Evolutionary conservation across 1,284 basidiomycete genomes (phyloP).

Genomic region (Schizophyllum amplum): DNA sequence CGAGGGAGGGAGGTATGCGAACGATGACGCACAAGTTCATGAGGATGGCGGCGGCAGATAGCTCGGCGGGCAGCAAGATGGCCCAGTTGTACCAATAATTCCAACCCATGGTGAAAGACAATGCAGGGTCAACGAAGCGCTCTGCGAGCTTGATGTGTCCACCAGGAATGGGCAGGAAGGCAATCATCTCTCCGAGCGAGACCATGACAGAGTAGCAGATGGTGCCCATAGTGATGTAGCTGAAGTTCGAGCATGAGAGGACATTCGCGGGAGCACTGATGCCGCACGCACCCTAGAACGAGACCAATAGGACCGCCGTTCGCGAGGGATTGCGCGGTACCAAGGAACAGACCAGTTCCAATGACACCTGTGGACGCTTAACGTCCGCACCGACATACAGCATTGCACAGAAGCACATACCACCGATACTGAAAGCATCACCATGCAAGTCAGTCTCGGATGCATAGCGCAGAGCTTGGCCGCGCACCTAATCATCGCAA

Average conservation of each 20-base stretch:
- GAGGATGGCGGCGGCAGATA: constrained; percentile 72
- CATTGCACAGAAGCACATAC: neutral
- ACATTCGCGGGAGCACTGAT: neutral
- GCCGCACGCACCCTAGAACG: neutral
- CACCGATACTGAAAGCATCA: neutral
- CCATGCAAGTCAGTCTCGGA: neutral
- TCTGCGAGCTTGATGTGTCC: constrained; percentile 77
- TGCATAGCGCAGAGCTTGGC: neutral
- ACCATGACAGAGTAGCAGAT: constrained; percentile 60
- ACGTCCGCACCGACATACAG: neutral
- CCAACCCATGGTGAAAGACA: constrained; percentile 81
- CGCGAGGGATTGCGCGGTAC: constrained; percentile 47
- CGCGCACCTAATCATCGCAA: constrained; percentile 14
- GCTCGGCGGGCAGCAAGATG: constrained; percentile 68
- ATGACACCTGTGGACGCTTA: constrained; percentile 45
- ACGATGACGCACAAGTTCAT: constrained; percentile 61
- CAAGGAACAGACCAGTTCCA: constrained; percentile 63
- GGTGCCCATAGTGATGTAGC: constrained; percentile 52
- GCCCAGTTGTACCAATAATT: constrained; percentile 54
- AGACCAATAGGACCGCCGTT: constrained; percentile 49
- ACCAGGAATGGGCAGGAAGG: constrained; percentile 61
- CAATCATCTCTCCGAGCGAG: constrained; percentile 54
- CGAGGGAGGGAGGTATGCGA: neutral
- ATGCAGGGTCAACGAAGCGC: constrained; percentile 73
- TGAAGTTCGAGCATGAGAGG: constrained; percentile 49